Evolutionary conservation across 2,329 filamentous ascomycete species (phyloP), one percentile per base, ranked within the genome.

Genomic region (Niveomyces coronatus): DNA sequence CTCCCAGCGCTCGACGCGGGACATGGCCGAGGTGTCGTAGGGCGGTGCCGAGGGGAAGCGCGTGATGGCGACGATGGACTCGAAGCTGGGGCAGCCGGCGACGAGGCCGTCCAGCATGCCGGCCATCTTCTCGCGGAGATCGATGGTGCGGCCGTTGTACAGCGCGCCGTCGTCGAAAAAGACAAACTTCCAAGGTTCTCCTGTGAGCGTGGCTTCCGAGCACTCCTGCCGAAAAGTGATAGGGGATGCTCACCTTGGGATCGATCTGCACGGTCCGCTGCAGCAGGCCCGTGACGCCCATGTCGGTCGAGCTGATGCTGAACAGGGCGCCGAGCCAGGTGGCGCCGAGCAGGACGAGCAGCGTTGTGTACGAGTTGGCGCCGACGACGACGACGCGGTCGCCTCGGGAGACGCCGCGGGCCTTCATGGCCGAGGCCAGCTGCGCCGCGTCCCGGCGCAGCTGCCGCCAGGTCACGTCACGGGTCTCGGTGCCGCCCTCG

Each of bases 111-210:
- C 60, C 0, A 80, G 59, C 67, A 91, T 72, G 0, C 82, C 82
- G 1, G 62, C 55, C 61, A 93, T 89, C 62, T 91, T 91, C 1
- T 65, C 58, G 4, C 81, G 66, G 27, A 93, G 63, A 50, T 91
- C 83, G 17, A 82, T 65, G 1, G 65, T 74, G 56, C 83, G 85
- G 31, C 83, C 83, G 47, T 89, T 89, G 49, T 93, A 93, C 3
- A 89, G 61, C 0, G 85, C 73, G 26, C 70, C 76, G 49, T 91
- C 85, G 49, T 94, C 86, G 51, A 89, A 78, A 53, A 93, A 91
- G n/a, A 94, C 67, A 53, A 76, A 84, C 57, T 24, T 7, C 22
- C 11, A 11, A 24, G 22, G 18, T 16, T 34, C 24, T n/a, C n/a
- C n/a, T n/a, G n/a, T n/a, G n/a, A n/a, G n/a, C n/a, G n/a, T n/a